Conservation (phyloP, 208 protist species). For the Strigomonas culicis region DNA sequence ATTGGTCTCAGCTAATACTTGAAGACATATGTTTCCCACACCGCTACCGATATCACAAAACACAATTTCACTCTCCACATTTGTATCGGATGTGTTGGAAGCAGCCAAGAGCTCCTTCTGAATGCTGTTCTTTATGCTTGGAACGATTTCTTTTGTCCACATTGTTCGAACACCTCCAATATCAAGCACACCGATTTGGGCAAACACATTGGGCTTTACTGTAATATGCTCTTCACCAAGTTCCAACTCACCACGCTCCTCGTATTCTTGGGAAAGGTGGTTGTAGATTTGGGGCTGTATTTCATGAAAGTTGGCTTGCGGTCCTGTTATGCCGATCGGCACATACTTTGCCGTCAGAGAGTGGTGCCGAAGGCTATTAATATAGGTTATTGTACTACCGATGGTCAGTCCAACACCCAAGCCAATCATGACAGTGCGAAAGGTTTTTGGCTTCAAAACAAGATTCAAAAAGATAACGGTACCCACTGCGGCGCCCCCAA, state of each 20-base stretch:
- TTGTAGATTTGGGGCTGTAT: constrained; percentile 50
- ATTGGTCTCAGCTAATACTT: constrained; percentile 71
- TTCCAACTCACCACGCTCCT: constrained; percentile 53
- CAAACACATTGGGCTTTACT: constrained; percentile 72
- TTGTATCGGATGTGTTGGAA: constrained; percentile 18
- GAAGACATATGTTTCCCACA: constrained; percentile 78
- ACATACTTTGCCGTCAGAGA: constrained; percentile 43
- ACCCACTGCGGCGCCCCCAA: constrained; percentile 27
- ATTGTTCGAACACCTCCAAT: constrained; percentile 66
- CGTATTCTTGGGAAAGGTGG: constrained; percentile 52
- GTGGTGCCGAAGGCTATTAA: constrained; percentile 50
- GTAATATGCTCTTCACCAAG: constrained; percentile 64
- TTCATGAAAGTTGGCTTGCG: constrained; percentile 37
- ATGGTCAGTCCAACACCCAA: constrained; percentile 23
- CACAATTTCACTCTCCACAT: constrained; percentile 48
- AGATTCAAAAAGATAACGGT: constrained; percentile 33
- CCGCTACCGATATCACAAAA: constrained; percentile 88
- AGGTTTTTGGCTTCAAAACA: constrained; percentile 31
- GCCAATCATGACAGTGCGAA: constrained; percentile 35
- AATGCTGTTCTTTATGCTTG: constrained; percentile 19
- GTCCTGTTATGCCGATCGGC: constrained; percentile 26
- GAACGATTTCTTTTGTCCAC: constrained; percentile 65
- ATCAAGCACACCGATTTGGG: constrained; percentile 74
- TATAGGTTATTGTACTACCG: constrained; percentile 33
- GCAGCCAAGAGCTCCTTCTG: constrained; percentile 15